Base-by-base conservation (phyloP, 192 early-diverging fungal genomes). In the Backusella psychrophila region DNA sequence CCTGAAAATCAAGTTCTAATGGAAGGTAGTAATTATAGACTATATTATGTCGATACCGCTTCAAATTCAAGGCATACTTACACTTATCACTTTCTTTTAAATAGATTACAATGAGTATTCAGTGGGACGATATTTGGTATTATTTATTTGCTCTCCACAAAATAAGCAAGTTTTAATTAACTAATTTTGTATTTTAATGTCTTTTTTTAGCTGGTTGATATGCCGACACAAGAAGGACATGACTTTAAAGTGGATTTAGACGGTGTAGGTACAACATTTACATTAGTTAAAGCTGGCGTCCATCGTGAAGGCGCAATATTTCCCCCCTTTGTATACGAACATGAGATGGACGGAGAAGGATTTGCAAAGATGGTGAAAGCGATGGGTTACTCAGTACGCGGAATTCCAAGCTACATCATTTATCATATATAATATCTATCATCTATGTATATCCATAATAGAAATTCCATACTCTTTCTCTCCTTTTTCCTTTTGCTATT, bases 311-410 rank as follows among this genome's bases (percentile, higher is more conserved):
- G 90, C 7, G 86, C 90, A 31, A 85, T 80, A 6, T 93, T 92
- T 67, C 90, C 91, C 0, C 77, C 87, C 0, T 86, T 84, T 76
- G 85, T 90, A 65, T 86, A 89, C 23, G 85, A 89, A 52, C 91
- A 92, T 74, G 81, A 87, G 52, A 84, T 93, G 8, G 90, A 93
- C 69, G 90, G 89, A 29, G 91, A 93, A 82, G 91, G 90, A 7
- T 87, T 93, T 83, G 91, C 87, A 15, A 92, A 89, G 72, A 88
- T 91, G 73, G 90, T 89, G 36, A 89, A 89, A 69, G 86, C 78
- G 0, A 80, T 88, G 71, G 90, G 90, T 0, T 92, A 82, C 52
- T 83, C 77, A 23, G 88, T 91, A 9, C 90, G 78, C 76, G 91
- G 91, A 2, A 76, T 90, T 34, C 91, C 91, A 3, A 83, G 77